Evolutionary conservation across 805 yeast species (phyloP), one percentile per base, ranked within the genome.

Genomic region (Pichia californica): DNA sequence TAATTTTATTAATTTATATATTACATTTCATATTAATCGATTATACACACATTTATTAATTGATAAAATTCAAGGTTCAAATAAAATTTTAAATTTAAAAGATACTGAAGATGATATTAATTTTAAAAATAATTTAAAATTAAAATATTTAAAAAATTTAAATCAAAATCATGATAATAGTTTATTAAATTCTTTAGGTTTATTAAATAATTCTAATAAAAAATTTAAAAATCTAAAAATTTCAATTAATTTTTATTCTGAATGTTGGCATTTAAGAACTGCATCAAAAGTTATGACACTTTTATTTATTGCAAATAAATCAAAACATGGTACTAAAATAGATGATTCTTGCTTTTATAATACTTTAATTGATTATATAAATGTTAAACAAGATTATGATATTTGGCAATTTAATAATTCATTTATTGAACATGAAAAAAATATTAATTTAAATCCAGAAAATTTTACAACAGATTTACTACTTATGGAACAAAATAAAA

Each of bases 261-360:
- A 74, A 47, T 88, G 86, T 55, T 91, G 96, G 96, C 88, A 83
- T 50, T 66, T 89, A 28, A 68, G 73, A 41, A 71, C 87, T 0
- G 87, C 88, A 0, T 79, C 84, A 1, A 67, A 74, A 23, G 65
- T 81, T 1, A 62, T 84, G 52, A 70, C 78, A 0, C 56, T 77
- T 14, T 71, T 83, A 23, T 74, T 75, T 54, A 62, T 64, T 34
- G 82, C 86, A 1, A 82, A 81, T 49, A 61, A 69, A 35, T 46
- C 45, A 3, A 48, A 51, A 11, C 36, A 39, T 53, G 54, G 30
- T 58, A 23, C 25, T 2, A 61, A 36, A 52, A 69, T 4, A 62
- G 68, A 4, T 25, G 68, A 5, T 23, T 71, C 78, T 7, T 55
- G 62, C 0, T 87, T 85, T 54, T 91, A 91, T 65, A 91, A 91